Evolutionary conservation across 2,329 filamentous ascomycete genomes (phyloP), one percentile per base, ranked within the genome.

Genomic region (Lizonia empirigonia): DNA sequence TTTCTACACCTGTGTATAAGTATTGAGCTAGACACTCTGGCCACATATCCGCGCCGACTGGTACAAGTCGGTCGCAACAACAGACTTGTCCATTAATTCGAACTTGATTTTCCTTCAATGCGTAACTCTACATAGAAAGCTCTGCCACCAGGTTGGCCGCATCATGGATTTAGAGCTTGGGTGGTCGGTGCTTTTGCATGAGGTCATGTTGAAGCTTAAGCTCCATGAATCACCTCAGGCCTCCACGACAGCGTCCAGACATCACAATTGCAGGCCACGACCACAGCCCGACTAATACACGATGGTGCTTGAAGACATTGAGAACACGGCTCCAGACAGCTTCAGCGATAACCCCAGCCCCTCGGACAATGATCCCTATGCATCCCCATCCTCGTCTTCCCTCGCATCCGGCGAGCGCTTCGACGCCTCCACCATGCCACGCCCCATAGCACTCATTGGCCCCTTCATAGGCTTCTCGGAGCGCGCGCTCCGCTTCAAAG

Each of bases 251-350:
- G 30, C 53, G 37, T 23, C 35, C 74, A 50, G 5, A 67, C 68
- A 9, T 70, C 68, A 35, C 58, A 44, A 46, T 36, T 36, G 29
- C 45, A 50, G 32, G 27, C 20, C 32, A 36, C 15, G 10, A 48
- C 23, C 35, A 44, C 13, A 19, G 18, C 32, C 34, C 22, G 10
- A 33, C 8, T 26, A 18, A 5, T 23, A n/a, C 59, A 65, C 20
- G 9, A 78, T 77, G 76, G 76, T 77, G 33, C 69, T 77, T 18
- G 65, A 75, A 59, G 73, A 76, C 34, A 60, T 70, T 7, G 61
- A 69, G 5, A 58, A 66, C 5, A 39, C 57, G n/a, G 38, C 66
- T 16, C 58, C 66, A 18, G 67, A 73, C 37, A 59, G 64, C 62
- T 69, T 72, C 52, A 52, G 44, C 35, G 67, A 71, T 29, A 61